These are phyloP conservation scores for Talaromyces sp. DNA, from an alignment of 2,329 filamentous ascomycete genomes.

Conservation along the genomic window DNA sequence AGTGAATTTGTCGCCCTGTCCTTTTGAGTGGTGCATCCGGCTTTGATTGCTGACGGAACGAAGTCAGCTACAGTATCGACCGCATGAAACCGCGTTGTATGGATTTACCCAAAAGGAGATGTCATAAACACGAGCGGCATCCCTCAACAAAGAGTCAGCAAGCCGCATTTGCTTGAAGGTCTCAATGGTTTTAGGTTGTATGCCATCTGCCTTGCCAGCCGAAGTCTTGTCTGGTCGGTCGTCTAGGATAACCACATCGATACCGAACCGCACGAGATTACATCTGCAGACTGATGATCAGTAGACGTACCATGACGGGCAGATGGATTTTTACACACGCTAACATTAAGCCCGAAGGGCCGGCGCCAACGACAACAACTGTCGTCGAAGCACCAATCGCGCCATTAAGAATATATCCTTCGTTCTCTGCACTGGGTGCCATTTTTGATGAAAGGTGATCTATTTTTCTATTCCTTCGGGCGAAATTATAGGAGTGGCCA, in stretches of 20 bases:
- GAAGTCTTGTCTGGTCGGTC: slow-evolving; percentile 65
- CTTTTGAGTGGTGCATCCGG: slow-evolving; percentile 51
- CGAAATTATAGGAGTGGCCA: background rate
- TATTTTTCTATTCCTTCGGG: background rate
- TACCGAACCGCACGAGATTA: slow-evolving; percentile 62
- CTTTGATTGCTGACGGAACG: slow-evolving; percentile 25
- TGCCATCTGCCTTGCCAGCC: slow-evolving; percentile 66
- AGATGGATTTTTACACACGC: slow-evolving; percentile 26
- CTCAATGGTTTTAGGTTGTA: slow-evolving; percentile 76
- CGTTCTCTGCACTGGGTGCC: background rate
- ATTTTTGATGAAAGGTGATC: background rate
- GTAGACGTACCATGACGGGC: background rate
- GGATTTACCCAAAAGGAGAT: slow-evolving; percentile 66
- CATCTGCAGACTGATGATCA: slow-evolving; percentile 35
- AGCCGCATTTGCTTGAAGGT: slow-evolving; percentile 70
- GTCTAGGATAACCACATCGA: slow-evolving; percentile 64
- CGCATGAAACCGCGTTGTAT: too few relatives aligned
- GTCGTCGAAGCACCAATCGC: background rate
- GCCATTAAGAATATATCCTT: background rate
- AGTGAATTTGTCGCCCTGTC: slow-evolving; percentile 65
- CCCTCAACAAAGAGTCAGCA: slow-evolving; percentile 64
- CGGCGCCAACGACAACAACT: slow-evolving; percentile 38
- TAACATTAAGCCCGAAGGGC: slow-evolving; percentile 45
- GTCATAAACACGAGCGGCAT: slow-evolving; percentile 68
- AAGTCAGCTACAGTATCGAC: background rate